phyloP scores from a whole-genome alignment of 257 asterid genomes.

The Nicotiana paniculata region DNA sequence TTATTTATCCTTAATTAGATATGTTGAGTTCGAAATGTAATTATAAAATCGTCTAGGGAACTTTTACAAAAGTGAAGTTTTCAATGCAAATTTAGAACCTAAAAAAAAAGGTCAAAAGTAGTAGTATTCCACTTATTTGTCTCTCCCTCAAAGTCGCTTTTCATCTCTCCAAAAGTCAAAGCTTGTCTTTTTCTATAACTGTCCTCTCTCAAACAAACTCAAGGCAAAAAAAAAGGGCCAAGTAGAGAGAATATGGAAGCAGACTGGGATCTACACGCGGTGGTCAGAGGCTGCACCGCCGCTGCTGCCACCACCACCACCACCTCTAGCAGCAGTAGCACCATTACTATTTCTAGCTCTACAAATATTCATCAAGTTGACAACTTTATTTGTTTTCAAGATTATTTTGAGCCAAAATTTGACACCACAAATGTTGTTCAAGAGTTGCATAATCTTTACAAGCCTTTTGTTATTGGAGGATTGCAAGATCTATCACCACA shows the following conservation, averaged over 20 bases:
- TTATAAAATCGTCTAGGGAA: no score
- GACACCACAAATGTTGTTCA: not conserved
- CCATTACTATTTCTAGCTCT: not conserved
- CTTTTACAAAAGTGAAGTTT: no score
- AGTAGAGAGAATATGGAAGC: conserved; percentile 43
- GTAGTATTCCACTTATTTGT: no score
- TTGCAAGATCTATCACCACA: conserved; percentile 46
- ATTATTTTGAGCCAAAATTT: conserved; percentile 32
- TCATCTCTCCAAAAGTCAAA: conserved; percentile 35
- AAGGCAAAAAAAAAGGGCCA: not conserved
- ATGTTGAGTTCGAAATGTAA: no score
- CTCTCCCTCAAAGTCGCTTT: no score
- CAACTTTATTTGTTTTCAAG: conserved; percentile 27
- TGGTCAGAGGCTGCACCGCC: conserved; percentile 82
- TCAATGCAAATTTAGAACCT: no score
- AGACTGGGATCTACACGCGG: conserved; percentile 92
- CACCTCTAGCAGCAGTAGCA: conserved; percentile 17
- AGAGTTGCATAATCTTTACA: conserved; percentile 53
- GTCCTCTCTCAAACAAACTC: not conserved
- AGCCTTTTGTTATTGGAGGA: conserved; percentile 49
- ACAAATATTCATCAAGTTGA: conserved; percentile 15
- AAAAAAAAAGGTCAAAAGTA: no score
- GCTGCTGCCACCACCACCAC: conserved; percentile 10
- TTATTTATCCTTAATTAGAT: no score
- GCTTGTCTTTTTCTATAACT: conserved; percentile 24